Base-by-base conservation (phyloP, 1,139 yeast genomes). In the Yamadazyma jaroonii region DNA sequence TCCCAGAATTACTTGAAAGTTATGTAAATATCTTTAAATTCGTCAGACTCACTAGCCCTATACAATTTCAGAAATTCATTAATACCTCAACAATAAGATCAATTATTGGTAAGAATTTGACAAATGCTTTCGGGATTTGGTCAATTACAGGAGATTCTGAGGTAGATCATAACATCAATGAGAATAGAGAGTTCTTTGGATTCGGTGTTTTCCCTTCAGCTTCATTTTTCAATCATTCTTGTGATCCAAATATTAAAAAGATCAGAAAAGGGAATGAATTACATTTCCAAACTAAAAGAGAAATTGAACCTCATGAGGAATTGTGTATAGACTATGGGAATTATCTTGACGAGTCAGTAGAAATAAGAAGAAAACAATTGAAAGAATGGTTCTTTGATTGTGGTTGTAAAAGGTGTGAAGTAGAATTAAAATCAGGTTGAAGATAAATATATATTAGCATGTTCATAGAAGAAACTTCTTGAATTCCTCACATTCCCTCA, bases 91-190 rank as follows among this genome's bases (percentile, higher is more conserved):
- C 48, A 3, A 59, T 82, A 15, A 62, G 87, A 34, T 57, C 62
- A 7, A 68, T 78, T 4, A 63, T 80, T 33, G 89, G 89, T 2
- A 64, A 73, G 28, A 84, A 81, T 44, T 72, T 81, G 26, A 83
- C 85, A n/a, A 83, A 83, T 52, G 83, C 89, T 0, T 83, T 83
- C 59, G 89, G 89, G 0, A 78, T 81, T 13, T 81, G 90, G 87
- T 79, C 84, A 32, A 50, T 56, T 3, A 48, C 58, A 3, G 51
- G 57, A 1, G 53, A 65, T 45, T 47, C 7, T 6, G 14, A 13
- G 10, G 15, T 13, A 5, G 29, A 27, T 25, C 29, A 25, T 15
- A 13, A 11, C 5, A 25, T n/a, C 4, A 27, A 61, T 10, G 75
- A 64, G 34, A 79, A 77, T 32, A 70, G 74, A 40, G 90, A 83